phyloP scores from a whole-genome alignment of 108 stramenopile species.

The Pseudonitzschia pungens region DNA sequence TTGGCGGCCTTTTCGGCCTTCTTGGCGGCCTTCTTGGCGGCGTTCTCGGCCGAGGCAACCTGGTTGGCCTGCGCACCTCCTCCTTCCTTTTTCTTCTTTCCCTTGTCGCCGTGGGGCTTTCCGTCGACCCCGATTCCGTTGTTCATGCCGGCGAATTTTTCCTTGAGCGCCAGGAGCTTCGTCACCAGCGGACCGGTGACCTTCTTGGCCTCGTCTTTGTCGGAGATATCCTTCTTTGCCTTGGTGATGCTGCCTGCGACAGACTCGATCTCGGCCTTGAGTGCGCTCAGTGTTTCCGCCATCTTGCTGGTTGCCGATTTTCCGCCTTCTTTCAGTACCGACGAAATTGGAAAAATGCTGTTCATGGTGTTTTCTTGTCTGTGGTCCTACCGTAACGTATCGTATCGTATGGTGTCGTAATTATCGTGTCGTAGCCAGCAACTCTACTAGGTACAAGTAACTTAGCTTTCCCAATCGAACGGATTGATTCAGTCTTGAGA shows the following conservation, averaged over 20 bases:
- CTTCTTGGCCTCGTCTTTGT: conserved; percentile 46
- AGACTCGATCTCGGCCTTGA: conserved; percentile 49
- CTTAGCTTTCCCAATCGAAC: no score
- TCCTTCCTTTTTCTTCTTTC: conserved; percentile 84
- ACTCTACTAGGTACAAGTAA: no score
- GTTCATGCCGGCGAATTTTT: conserved; percentile 68
- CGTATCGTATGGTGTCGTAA: no score
- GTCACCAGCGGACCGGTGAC: conserved; percentile 51
- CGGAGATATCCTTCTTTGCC: conserved; percentile 47
- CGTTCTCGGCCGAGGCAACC: conserved; percentile 12
- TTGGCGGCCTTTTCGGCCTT: conserved; percentile 83
- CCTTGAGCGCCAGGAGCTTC: conserved; percentile 54
- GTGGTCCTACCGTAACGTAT: no score
- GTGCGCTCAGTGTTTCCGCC: conserved; percentile 2
- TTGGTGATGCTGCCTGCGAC: conserved; percentile 54
- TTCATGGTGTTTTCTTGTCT: no score
- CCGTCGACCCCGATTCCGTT: conserved; percentile 83
- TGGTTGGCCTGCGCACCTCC: conserved; percentile 26
- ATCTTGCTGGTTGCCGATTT: neutral
- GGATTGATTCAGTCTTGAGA: no score
- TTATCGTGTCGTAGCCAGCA: no score
- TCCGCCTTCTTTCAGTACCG: neutral
- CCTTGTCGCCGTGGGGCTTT: conserved; percentile 57
- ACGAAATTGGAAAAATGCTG: no score
- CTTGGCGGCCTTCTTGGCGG: conserved; percentile 82